Evolutionary conservation across 1,284 basidiomycete genomes (phyloP).

Genomic region (Stereum hirsutum): DNA sequence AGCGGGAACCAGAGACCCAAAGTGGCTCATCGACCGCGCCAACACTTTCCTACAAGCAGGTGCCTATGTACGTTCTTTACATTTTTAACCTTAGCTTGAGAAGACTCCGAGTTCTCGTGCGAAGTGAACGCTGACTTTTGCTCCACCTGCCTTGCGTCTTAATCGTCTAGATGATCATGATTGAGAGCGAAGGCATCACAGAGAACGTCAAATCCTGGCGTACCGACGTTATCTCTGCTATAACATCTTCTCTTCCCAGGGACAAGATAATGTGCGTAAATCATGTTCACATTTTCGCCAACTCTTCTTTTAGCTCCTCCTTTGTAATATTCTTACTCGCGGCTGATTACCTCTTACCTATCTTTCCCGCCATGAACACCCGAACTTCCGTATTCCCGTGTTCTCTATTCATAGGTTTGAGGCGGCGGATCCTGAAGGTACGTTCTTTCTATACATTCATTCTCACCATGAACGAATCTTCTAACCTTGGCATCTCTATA

Average conservation of each 20-base stretch:
- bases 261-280: slow-evolving; percentile 32
- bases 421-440: slow-evolving; percentile 31
- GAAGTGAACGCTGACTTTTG: neutral
- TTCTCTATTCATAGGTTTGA: slow-evolving; percentile 22
- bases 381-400: too few species aligned
- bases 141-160: neutral
- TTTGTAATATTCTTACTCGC: too few species aligned
- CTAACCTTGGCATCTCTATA: too few species aligned
- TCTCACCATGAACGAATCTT: too few species aligned
- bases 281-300: neutral
- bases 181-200: slow-evolving; percentile 38
- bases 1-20: slow-evolving; percentile 31
- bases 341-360: too few species aligned
- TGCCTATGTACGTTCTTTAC: slow-evolving; percentile 25
- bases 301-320: neutral
- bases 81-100: too few species aligned
- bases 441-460: too few species aligned
- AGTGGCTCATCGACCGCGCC: slow-evolving; percentile 34
- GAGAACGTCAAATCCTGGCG: slow-evolving; percentile 35
- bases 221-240: slow-evolving; percentile 34
- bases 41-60: slow-evolving; percentile 32
- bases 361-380: too few species aligned
- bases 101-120: too few species aligned
- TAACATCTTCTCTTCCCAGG: slow-evolving; percentile 29
- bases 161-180: slow-evolving; percentile 31